Percentiles rank a stretch among this genome's conserved stretches.
phyloP scores from a whole-genome alignment of 805 yeast genomes.

The Isabelozyma gotoi region DNA sequence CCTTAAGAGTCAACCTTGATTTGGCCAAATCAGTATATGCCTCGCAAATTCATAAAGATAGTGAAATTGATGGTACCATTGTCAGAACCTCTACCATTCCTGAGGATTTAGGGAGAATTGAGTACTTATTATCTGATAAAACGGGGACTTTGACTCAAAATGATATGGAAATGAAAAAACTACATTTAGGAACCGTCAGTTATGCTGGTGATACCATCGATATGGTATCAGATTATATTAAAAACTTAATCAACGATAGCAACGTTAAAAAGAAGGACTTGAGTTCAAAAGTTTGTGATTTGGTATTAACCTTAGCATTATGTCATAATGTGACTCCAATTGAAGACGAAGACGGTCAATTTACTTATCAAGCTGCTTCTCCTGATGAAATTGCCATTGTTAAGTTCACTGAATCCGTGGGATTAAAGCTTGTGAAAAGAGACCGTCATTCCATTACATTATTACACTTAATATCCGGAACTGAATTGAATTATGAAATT shows the following conservation, averaged over 20 bases:
- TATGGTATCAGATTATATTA: constrained; percentile 71
- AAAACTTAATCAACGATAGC: constrained; percentile 19
- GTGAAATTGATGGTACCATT: constrained; percentile 76
- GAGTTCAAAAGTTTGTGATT: constrained; percentile 72
- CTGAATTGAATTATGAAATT: constrained; percentile 58
- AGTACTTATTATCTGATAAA: constrained; percentile 87
- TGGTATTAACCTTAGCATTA: constrained; percentile 80
- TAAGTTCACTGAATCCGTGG: constrained; percentile 83
- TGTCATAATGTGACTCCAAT: constrained; percentile 98
- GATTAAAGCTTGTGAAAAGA: constrained; percentile 74
- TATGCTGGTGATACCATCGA: constrained; percentile 93
- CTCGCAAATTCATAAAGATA: constrained; percentile 88
- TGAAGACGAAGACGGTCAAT: constrained; percentile 50
- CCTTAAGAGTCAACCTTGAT: constrained; percentile 90
- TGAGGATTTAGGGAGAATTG: constrained; percentile 95
- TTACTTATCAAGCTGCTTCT: constrained; percentile 92
- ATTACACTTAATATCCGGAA: constrained; percentile 58
- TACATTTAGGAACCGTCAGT: constrained; percentile 90
- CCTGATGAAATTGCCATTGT: constrained; percentile 99
- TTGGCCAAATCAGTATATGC: constrained; percentile 96
- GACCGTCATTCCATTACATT: constrained; percentile 77
- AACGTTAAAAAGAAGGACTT: constrained; percentile 58
- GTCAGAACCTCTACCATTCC: constrained; percentile 98
- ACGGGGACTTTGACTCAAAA: constrained; percentile 98
- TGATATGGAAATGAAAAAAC: constrained; percentile 93